Evolutionary conservation across 306 rosid genomes (phyloP).

Genomic region (Styphnolobium japonicum): DNA sequence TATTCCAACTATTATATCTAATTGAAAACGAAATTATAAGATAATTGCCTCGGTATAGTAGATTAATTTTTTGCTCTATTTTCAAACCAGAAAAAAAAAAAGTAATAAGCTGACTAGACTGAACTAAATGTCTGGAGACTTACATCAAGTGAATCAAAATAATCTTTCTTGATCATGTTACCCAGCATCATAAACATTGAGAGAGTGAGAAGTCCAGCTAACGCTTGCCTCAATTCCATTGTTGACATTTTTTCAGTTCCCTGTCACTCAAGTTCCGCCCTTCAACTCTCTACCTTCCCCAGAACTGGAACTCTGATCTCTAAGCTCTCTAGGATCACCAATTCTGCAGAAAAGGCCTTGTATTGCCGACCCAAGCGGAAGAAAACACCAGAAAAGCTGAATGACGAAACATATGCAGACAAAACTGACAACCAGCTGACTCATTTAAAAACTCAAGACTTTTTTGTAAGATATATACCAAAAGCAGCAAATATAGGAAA

Average conservation of each 20-base stretch:
- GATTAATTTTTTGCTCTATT: no score
- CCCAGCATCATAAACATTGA: conserved; percentile 52
- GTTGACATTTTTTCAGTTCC: conserved; percentile 12
- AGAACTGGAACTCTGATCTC: neutral
- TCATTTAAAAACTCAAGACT: neutral
- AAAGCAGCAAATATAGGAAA: neutral
- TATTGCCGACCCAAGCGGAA: conserved; percentile 26
- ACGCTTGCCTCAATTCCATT: conserved; percentile 40
- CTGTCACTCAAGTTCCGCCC: neutral
- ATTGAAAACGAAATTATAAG: neutral
- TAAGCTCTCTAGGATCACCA: neutral
- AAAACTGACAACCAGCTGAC: conserved; percentile 9
- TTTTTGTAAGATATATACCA: conserved; percentile 13
- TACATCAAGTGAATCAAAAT: conserved; percentile 34
- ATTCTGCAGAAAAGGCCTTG: neutral
- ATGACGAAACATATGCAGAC: neutral
- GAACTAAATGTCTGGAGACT: neutral
- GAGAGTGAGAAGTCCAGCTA: conserved; percentile 42
- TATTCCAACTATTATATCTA: neutral
- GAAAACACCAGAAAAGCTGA: conserved; percentile 9
- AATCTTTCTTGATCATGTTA: conserved; percentile 47
- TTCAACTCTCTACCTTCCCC: neutral
- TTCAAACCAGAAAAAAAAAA: neutral
- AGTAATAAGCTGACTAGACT: neutral
- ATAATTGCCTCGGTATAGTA: no score